phyloP scores from a whole-genome alignment of 192 early-diverging fungal species.

The Chytriomyces sp. region DNA sequence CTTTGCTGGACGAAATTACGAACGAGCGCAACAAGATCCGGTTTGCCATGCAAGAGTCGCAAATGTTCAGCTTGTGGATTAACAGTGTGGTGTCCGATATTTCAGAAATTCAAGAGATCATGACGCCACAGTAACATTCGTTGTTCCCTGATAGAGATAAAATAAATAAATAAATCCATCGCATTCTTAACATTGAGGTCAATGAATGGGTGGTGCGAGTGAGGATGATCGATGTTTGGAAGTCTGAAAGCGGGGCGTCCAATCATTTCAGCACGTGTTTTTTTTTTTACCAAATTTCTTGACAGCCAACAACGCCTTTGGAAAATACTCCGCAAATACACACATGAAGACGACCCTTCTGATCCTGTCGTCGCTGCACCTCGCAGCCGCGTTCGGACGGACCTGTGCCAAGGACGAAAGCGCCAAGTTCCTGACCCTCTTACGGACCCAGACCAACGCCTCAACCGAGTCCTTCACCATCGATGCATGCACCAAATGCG shows the following conservation, averaged over 20 bases:
- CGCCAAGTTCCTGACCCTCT: not conserved
- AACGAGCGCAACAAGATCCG: not conserved
- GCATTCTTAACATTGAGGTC: too few relatives aligned
- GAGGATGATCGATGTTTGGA: too few relatives aligned
- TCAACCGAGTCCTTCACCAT: too few relatives aligned
- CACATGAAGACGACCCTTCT: not conserved
- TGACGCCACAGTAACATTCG: too few relatives aligned
- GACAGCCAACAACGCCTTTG: not conserved
- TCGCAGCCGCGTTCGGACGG: not conserved
- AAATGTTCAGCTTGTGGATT: not conserved
- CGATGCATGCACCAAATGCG: slow-evolving; percentile 4
- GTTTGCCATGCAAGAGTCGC: not conserved
- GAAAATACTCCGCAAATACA: not conserved
- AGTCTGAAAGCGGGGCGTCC: not conserved
- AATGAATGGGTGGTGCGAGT: too few relatives aligned
- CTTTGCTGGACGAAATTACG: too few relatives aligned
- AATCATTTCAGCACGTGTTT: not conserved
- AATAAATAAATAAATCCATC: too few relatives aligned
- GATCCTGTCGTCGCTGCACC: not conserved
- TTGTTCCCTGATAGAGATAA: too few relatives aligned
- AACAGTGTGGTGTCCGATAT: not conserved
- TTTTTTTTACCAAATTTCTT: too few relatives aligned
- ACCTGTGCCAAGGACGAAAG: not conserved
- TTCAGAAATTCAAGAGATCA: not conserved
- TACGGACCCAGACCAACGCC: not conserved